Percentiles rank a stretch among this genome's conserved stretches.
Evolutionary conservation across 345 rosid species (phyloP).

Genomic region (Melastoma malabathricum): DNA sequence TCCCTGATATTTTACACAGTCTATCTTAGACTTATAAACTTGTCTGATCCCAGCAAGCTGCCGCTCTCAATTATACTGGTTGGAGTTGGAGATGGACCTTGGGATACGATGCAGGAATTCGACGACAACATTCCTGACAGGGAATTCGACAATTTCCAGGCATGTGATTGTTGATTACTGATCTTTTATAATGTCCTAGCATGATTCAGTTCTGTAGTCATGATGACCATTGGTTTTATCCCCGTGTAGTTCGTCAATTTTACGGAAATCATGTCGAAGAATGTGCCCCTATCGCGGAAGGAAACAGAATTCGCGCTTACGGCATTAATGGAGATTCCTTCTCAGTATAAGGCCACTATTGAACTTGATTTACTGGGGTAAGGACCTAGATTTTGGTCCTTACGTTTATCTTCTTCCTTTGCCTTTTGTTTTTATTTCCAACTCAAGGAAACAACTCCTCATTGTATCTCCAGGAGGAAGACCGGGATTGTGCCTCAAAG

Average conservation of each 20-base stretch:
- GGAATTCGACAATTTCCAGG: slow-evolving; percentile 97
- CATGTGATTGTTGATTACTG: slow-evolving; percentile 1
- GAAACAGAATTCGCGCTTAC: slow-evolving; percentile 88
- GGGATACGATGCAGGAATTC: slow-evolving; percentile 97
- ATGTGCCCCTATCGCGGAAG: slow-evolving; percentile 36
- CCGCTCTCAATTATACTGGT: slow-evolving; percentile 80
- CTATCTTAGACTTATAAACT: slow-evolving; percentile 5
- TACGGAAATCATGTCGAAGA: slow-evolving; percentile 82
- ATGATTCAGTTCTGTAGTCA: neutral
- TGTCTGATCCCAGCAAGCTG: slow-evolving; percentile 37
- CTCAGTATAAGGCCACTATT: slow-evolving; percentile 83
- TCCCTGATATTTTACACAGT: neutral
- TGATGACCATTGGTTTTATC: neutral
- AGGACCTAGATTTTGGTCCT: neutral
- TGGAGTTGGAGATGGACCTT: slow-evolving; percentile 98
- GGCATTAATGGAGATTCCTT: slow-evolving; percentile 92
- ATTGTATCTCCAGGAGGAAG: slow-evolving; percentile 20
- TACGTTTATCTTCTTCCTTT: neutral
- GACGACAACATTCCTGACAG: slow-evolving; percentile 94
- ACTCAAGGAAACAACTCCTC: slow-evolving; percentile 1
- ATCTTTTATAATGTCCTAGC: neutral
- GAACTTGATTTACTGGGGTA: slow-evolving; percentile 85
- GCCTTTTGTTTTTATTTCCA: neutral
- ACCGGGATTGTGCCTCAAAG: slow-evolving; percentile 41
- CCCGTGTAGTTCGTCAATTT: slow-evolving; percentile 77